Conservation (phyloP, 148 eudicot genomes). For the Rhododendron griersonianum region DNA sequence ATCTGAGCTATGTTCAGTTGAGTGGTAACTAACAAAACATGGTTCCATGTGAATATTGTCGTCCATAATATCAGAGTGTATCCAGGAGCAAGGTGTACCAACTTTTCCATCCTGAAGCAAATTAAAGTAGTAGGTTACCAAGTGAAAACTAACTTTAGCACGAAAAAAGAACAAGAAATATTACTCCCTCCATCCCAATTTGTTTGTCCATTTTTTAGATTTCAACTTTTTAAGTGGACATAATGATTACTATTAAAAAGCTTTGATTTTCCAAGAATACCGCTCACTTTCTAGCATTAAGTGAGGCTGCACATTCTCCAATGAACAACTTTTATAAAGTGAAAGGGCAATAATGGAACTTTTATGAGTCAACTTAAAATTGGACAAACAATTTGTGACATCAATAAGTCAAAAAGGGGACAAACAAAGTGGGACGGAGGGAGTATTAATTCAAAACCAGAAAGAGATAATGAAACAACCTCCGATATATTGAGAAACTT, state of each 20-base stretch:
- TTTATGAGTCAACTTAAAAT: not conserved
- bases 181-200: not conserved
- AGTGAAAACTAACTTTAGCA: not conserved
- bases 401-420: not conserved
- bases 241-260: too few relatives aligned
- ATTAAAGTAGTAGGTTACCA: not conserved
- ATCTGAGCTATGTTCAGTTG: conserved; percentile 21
- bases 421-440: not conserved
- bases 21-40: conserved; percentile 17
- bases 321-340: too few relatives aligned
- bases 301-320: too few relatives aligned
- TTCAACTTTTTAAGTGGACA: too few relatives aligned
- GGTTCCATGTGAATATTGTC: conserved; percentile 77
- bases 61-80: conserved; percentile 96
- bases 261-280: too few relatives aligned
- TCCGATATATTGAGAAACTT: conserved; percentile 39
- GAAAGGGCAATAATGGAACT: not conserved
- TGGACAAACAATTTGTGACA: not conserved
- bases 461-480: conserved; percentile 33
- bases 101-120: conserved; percentile 35
- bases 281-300: too few relatives aligned
- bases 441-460: not conserved
- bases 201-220: not conserved
- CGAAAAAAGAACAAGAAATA: not conserved
- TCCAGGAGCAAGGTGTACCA: conserved; percentile 61